Conservation (phyloP, 148 eudicot species). For the Persicaria tinctoria region DNA sequence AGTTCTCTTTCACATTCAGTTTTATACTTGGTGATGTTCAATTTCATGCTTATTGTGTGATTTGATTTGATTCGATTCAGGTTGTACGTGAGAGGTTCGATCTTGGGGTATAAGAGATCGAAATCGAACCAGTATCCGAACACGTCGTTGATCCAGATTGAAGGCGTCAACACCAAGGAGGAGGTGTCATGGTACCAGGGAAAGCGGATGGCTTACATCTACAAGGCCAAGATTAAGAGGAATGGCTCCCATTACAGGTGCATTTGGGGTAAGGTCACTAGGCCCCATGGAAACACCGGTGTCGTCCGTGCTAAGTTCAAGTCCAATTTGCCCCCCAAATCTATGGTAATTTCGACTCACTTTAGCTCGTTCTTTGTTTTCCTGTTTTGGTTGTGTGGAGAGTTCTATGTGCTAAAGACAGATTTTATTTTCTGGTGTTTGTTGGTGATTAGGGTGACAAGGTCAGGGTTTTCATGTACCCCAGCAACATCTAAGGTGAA, state of each 20-base stretch:
- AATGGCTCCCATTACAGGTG: conserved; percentile 49
- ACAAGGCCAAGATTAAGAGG: conserved; percentile 54
- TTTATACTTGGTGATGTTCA: neutral
- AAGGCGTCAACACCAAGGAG: conserved; percentile 53
- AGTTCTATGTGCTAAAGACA: neutral
- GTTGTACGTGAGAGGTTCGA: conserved; percentile 32
- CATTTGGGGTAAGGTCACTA: conserved; percentile 51
- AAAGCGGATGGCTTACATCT: conserved; percentile 47
- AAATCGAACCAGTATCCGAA: conserved; percentile 58
- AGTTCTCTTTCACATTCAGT: neutral
- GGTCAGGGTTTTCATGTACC: conserved; percentile 41
- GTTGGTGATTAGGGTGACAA: conserved; percentile 22
- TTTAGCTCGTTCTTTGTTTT: neutral
- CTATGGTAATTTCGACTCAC: conserved; percentile 31
- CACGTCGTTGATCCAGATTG: conserved; percentile 48
- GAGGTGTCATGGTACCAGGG: conserved; percentile 52
- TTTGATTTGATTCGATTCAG: conserved; percentile 5
- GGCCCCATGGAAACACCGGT: conserved; percentile 63
- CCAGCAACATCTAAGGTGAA: conserved; percentile 36
- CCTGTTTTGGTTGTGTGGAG: neutral
- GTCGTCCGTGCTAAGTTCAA: conserved; percentile 53
- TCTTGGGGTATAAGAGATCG: conserved; percentile 51
- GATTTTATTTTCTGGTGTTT: conserved; percentile 2
- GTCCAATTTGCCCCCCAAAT: conserved; percentile 50
- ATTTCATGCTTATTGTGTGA: neutral